Percentiles rank a stretch among this genome's conserved stretches.
phyloP scores from a whole-genome alignment of 768 basidiomycete species.

The Kwoniella pini region DNA sequence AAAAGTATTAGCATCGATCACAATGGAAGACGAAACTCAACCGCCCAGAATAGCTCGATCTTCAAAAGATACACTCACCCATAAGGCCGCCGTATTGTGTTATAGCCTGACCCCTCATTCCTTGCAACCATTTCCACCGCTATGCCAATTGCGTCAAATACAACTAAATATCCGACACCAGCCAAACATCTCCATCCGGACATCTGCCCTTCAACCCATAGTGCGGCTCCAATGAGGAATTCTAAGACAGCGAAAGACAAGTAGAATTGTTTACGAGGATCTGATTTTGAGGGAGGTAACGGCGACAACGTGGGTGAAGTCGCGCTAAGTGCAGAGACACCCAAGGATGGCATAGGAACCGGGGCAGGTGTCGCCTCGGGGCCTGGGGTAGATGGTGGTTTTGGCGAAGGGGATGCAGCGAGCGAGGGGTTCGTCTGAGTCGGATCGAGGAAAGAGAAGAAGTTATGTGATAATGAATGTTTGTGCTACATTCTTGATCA shows the following conservation, averaged over 20 bases:
- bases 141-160: constrained; percentile 88
- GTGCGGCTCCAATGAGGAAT: constrained; percentile 56
- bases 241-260: constrained; percentile 50
- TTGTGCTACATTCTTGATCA: constrained; percentile 65
- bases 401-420: constrained; percentile 12
- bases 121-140: constrained; percentile 57
- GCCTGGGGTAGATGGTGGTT: constrained; percentile 14
- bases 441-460: constrained; percentile 93
- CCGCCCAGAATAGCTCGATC: not conserved
- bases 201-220: constrained; percentile 90
- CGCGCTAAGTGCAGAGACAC: constrained; percentile 20
- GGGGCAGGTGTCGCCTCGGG: constrained; percentile 40
- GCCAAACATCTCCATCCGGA: constrained; percentile 83
- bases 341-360: constrained; percentile 42
- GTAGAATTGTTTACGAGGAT: constrained; percentile 33
- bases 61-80: constrained; percentile 60
- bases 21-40: too few species aligned
- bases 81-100: constrained; percentile 58
- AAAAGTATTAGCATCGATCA: too few species aligned
- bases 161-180: constrained; percentile 92
- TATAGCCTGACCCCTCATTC: constrained; percentile 45
- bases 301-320: constrained; percentile 28
- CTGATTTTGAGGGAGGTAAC: constrained; percentile 20
- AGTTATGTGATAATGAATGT: constrained; percentile 90
- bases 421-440: constrained; percentile 48